Percentiles rank a stretch among this genome's conserved stretches.
Conservation (phyloP, 192 early-diverging fungal genomes). For the Paraglomus occultum region DNA sequence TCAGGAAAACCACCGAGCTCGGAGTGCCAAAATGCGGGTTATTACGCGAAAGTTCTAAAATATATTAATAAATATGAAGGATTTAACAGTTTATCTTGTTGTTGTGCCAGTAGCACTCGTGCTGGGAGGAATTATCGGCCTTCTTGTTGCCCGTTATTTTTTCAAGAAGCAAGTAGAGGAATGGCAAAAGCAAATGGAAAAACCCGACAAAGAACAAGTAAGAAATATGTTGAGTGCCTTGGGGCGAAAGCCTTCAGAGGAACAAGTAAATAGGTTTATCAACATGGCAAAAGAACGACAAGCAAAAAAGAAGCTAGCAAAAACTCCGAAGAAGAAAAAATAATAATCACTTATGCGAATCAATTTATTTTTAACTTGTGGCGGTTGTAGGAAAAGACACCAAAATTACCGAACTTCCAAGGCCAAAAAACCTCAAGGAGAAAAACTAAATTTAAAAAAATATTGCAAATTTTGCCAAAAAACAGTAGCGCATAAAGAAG, state of each 20-base stretch:
- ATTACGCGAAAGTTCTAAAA: no score
- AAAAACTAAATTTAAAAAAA: constrained; percentile 25
- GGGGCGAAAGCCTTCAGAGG: neutral
- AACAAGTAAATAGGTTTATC: constrained; percentile 2
- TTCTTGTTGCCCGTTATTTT: neutral
- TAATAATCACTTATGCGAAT: constrained; percentile 16
- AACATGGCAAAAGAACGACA: neutral
- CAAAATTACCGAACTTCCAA: constrained; percentile 22
- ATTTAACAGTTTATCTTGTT: no score
- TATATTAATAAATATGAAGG: no score
- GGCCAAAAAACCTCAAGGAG: constrained; percentile 16
- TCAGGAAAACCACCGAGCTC: neutral
- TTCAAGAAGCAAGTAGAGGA: neutral
- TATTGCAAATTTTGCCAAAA: constrained; percentile 19
- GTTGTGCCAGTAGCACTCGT: constrained; percentile 6
- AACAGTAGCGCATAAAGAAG: constrained; percentile 12
- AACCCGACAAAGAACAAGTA: constrained; percentile 2
- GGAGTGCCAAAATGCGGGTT: constrained; percentile 23
- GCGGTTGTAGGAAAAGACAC: constrained; percentile 3
- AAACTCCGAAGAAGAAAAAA: neutral
- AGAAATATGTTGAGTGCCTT: constrained; percentile 7
- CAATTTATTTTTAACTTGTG: constrained; percentile 13
- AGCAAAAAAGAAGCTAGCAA: constrained; percentile 3
- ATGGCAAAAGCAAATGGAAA: neutral
- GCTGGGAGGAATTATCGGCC: neutral